phyloP scores from a whole-genome alignment of 2,329 filamentous ascomycete species.

The Trichoderma harzianum region DNA sequence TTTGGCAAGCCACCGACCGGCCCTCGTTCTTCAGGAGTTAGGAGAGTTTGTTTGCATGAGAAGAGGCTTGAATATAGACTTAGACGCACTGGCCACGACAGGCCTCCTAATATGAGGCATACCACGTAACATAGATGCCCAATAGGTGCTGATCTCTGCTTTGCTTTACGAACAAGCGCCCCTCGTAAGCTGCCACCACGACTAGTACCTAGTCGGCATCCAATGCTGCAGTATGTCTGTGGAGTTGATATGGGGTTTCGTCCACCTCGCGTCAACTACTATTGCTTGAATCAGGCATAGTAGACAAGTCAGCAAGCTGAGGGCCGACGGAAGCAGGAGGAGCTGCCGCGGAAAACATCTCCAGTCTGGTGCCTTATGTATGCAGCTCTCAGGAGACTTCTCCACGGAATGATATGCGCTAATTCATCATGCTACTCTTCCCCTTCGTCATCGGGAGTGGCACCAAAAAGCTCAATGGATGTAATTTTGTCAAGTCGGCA shows the following conservation, averaged over 20 bases:
- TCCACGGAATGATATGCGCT: neutral
- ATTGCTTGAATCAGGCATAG: neutral
- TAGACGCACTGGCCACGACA: neutral
- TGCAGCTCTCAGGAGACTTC: neutral
- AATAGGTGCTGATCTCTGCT: neutral
- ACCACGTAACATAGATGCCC: neutral
- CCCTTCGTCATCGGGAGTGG: neutral
- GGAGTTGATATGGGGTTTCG: neutral
- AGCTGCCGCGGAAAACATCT: neutral
- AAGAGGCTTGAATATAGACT: neutral
- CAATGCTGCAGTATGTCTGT: neutral
- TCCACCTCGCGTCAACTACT: neutral
- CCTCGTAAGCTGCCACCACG: neutral
- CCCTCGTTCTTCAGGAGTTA: neutral
- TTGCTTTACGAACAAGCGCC: neutral
- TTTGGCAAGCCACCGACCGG: neutral
- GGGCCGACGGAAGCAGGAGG: neutral
- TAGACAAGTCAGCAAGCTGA: neutral
- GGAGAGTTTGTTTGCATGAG: neutral
- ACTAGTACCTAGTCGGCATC: neutral
- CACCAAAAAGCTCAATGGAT: neutral
- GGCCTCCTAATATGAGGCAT: conserved; percentile 1
- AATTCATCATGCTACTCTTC: neutral
- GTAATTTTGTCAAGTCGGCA: neutral
- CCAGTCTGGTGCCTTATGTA: neutral